Percentiles rank a stretch among this genome's conserved stretches.
These are phyloP conservation scores for Lodderomyces theae DNA, from an alignment of 1,139 yeast genomes.

Conservation along the genomic window DNA sequence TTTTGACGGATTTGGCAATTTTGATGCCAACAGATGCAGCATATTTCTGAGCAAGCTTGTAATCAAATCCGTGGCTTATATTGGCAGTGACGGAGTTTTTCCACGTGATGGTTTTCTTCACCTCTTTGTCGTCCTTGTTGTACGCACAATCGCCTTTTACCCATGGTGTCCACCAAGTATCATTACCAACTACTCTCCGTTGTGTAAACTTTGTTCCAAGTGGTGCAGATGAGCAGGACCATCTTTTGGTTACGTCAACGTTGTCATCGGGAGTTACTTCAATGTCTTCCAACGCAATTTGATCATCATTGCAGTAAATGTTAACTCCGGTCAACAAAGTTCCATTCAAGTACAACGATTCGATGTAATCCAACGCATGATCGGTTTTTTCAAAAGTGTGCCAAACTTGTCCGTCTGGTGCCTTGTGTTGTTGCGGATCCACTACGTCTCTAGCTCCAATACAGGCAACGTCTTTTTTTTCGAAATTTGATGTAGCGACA, in stretches of 20 bases:
- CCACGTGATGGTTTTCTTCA: not conserved
- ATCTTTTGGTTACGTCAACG: not conserved
- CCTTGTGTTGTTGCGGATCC: not conserved
- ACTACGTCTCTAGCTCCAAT: not conserved
- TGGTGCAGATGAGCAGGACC: constrained; percentile 3
- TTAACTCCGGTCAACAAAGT: not conserved
- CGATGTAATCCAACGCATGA: constrained; percentile 2
- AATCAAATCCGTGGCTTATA: not conserved
- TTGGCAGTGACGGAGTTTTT: not conserved
- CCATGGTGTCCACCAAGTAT: not conserved
- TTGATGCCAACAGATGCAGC: not conserved
- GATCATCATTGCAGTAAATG: not conserved
- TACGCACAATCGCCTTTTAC: not conserved
- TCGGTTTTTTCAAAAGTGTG: not conserved
- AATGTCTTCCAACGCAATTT: not conserved
- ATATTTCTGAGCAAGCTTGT: not conserved
- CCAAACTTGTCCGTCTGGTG: not conserved
- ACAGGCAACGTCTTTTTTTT: not conserved
- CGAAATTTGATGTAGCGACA: not conserved
- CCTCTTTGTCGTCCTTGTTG: not conserved
- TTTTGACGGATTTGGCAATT: not conserved
- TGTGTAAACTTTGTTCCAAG: constrained; percentile 4
- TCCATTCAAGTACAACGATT: constrained; percentile 1
- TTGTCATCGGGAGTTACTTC: not conserved
- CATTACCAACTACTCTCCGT: not conserved